Evolutionary conservation across 2,329 filamentous ascomycete species (phyloP).

Genomic region (Aschersonia sp.): DNA sequence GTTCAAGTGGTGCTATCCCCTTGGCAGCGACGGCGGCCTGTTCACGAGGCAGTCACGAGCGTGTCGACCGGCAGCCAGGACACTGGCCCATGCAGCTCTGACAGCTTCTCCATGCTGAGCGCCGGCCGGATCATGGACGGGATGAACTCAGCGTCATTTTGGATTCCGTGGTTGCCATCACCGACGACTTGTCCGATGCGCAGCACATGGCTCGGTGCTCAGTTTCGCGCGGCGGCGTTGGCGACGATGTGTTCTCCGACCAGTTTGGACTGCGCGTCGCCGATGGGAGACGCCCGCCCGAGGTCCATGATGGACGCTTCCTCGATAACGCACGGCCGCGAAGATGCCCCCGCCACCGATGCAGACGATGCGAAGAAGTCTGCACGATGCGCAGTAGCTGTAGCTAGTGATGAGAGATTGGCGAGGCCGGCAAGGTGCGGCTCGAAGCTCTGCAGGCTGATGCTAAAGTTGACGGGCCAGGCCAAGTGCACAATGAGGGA

Average conservation of each 20-base stretch:
- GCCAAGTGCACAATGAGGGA: constrained; percentile 30
- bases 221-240: neutral
- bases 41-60: neutral
- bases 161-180: neutral
- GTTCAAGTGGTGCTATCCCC: no score
- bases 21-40: neutral
- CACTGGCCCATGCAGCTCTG: neutral
- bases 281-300: neutral
- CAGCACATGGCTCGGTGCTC: neutral
- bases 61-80: neutral
- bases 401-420: constrained; percentile 23
- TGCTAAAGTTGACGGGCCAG: constrained; percentile 42
- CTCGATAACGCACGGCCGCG: neutral
- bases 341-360: neutral
- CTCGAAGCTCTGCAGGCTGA: constrained; percentile 33
- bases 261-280: neutral
- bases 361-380: constrained; percentile 18
- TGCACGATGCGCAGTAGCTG: constrained; percentile 9
- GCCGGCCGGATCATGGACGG: neutral
- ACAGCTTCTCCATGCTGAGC: neutral
- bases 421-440: constrained; percentile 28
- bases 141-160: neutral
- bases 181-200: neutral
- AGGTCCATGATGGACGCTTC: neutral
- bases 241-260: neutral